Base-by-base conservation (phyloP, 2,329 filamentous ascomycete species). In the Aotearoamyces nothofagi region DNA sequence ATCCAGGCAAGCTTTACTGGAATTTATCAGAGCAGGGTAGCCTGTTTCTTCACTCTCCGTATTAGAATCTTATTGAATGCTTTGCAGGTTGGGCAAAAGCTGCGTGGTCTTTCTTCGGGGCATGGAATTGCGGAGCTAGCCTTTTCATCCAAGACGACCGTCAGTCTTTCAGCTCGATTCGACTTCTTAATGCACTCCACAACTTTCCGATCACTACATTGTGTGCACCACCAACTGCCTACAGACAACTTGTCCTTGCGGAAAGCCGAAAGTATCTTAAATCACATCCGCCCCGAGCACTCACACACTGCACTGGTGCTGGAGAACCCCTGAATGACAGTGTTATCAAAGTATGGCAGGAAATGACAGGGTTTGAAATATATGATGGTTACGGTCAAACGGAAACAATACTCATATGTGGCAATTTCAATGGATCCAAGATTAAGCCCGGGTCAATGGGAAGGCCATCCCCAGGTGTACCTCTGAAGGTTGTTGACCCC, bases 51-150 rank as follows among this genome's bases (percentile, higher is more conserved):
- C 5, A 4, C 4, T 13, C 7, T 8, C 23, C 16, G 10, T 17
- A n/a, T 12, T 24, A 11, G 19, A 10, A 17, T 9, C 17, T 35
- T n/a, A 27, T 16, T 14, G 23, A 11, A n/a, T 23, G 10, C 11
- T 12, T 37, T n/a, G n/a, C n/a, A n/a, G 42, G 54, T 17, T 57
- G 54, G 54, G 54, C 51, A 4, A 56, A 57, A 42, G 53, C 54
- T 22, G 52, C 49, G 5, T 57, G 53, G 53, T 47, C 53, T 3
- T 55, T 49, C 32, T 51, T 57, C 25, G 47, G 44, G 3, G 39
- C 52, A 1, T 57, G 54, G 52, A 56, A 54, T 28, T 53, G 49
- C 30, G 54, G 54, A 7, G 52, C 53, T 2, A 52, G 45, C 2
- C 45, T 57, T 5, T 57, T 57, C 34, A 42, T 56, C 12, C 45